Percentiles rank a stretch among this genome's conserved stretches.
Evolutionary conservation across 352 stramenopile species (phyloP).

Genomic region (Plasmopara halstedii): DNA sequence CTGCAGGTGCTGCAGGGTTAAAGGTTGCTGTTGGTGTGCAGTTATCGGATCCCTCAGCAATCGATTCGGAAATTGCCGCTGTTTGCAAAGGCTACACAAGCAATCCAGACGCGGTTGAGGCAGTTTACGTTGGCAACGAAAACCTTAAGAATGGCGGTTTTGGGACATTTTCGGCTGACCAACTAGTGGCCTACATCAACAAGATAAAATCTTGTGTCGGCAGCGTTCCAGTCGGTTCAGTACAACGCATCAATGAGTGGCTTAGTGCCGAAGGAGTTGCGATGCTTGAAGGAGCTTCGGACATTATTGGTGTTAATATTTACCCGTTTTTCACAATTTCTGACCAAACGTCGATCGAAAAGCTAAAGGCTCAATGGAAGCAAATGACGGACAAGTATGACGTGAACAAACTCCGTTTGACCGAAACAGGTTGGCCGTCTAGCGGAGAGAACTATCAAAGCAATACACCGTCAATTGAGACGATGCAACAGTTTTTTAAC

Average conservation of each 20-base stretch:
- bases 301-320: slow-evolving; percentile 54
- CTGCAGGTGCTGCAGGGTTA: slow-evolving; percentile 29
- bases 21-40: slow-evolving; percentile 61
- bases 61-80: slow-evolving; percentile 45
- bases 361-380: slow-evolving; percentile 41
- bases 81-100: slow-evolving; percentile 37
- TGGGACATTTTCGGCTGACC: slow-evolving; percentile 25
- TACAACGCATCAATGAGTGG: slow-evolving; percentile 67
- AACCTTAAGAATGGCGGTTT: slow-evolving; percentile 48
- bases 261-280: slow-evolving; percentile 25
- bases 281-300: slow-evolving; percentile 28
- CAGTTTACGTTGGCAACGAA: slow-evolving; percentile 72
- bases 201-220: slow-evolving; percentile 42
- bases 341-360: slow-evolving; percentile 29
- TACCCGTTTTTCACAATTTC: slow-evolving; percentile 64
- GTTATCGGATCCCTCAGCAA: slow-evolving; percentile 31
- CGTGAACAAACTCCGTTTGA: slow-evolving; percentile 36
- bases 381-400: slow-evolving; percentile 38
- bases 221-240: slow-evolving; percentile 39
- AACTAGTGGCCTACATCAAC: slow-evolving; percentile 39
- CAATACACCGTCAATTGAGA: slow-evolving; percentile 34
- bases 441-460: slow-evolving; percentile 22
- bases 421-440: slow-evolving; percentile 56
- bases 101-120: slow-evolving; percentile 33
- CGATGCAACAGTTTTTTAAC: slow-evolving; percentile 33